Percentiles rank a stretch among this genome's conserved stretches.
Evolutionary conservation across 495 filamentous ascomycete species (phyloP).

Genomic region (Bathelium albidoporum): DNA sequence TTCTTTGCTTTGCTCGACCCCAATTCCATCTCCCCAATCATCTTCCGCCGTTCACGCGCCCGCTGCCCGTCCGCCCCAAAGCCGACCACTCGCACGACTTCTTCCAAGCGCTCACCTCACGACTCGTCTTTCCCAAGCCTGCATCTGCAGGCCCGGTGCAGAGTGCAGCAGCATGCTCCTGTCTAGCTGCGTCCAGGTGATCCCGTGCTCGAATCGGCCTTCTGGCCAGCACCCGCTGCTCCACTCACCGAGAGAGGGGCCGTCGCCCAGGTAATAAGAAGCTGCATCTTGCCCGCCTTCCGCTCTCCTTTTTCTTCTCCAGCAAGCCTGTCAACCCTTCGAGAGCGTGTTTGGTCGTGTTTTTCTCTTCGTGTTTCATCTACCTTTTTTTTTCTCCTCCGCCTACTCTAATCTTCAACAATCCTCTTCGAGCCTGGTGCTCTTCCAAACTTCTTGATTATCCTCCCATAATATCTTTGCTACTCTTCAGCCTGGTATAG

Average conservation of each 20-base stretch:
- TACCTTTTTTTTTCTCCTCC: constrained; percentile 19
- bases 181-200: background rate
- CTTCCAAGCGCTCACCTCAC: constrained; percentile 3
- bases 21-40: background rate
- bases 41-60: background rate
- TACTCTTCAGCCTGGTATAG: background rate
- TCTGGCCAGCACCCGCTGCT: background rate
- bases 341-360: constrained; percentile 29
- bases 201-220: background rate
- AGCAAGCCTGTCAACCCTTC: constrained; percentile 34
- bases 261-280: constrained; percentile 6
- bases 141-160: constrained; percentile 1
- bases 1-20: background rate
- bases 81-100: background rate
- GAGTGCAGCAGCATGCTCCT: background rate
- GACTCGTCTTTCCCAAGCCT: background rate
- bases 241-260: background rate
- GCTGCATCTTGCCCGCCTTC: constrained; percentile 10
- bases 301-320: constrained; percentile 21
- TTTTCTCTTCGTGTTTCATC: constrained; percentile 20
- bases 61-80: background rate
- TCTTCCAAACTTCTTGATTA: constrained; percentile 13
- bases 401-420: constrained; percentile 1
- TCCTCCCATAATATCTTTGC: constrained; percentile 8
- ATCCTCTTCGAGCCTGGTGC: constrained; percentile 22